Base-by-base conservation (phyloP, 164 flowering plant genomes). In the Malania oleifera region DNA sequence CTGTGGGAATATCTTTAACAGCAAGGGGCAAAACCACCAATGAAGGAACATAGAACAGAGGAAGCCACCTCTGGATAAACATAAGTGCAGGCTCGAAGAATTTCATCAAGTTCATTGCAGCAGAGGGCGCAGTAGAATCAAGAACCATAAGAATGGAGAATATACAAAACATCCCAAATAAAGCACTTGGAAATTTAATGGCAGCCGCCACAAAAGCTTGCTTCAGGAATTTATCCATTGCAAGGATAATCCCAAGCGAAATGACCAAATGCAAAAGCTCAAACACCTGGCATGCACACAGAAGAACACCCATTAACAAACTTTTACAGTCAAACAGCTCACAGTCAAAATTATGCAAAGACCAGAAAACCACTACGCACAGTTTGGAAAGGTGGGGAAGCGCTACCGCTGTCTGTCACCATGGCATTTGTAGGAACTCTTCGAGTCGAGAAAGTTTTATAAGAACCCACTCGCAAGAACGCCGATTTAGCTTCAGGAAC, bases 1-100 rank as follows among this genome's bases (percentile, higher is more conserved):
- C 88, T 4, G 96, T 84, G 35, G 98, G 98, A 20, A 92, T 89
- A 62, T 86, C 93, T 59, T 76, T 82, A 40, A 87, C 88, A 56
- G 96, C 88, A 51, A 92, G 78, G 29, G 96, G 98, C 69, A 92
- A 70, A 57, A 92, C 86, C 44, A 92, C 98, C 74, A 92, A 70
- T 22, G 93, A 84, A 1, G 98, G 98, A 52, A 92, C 96, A 62
- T 92, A 92, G 59, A 89, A 89, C 80, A 92, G 55, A 1, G 96
- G 98, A 25, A 92, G 90, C 98, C 98, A 92, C 63, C 96, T 84
- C 70, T 89, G 98, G 20, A 92, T 89, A 63, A 89, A 89, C 76
- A 85, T 25, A 34, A 76, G 75, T 0, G 96, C 96, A 0, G 96
- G 98, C 80, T 89, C 81, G 60, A 89, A 92, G 73, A 92, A 92